phyloP scores from a whole-genome alignment of 2,329 filamentous ascomycete genomes.

The Hortaea sp. region DNA sequence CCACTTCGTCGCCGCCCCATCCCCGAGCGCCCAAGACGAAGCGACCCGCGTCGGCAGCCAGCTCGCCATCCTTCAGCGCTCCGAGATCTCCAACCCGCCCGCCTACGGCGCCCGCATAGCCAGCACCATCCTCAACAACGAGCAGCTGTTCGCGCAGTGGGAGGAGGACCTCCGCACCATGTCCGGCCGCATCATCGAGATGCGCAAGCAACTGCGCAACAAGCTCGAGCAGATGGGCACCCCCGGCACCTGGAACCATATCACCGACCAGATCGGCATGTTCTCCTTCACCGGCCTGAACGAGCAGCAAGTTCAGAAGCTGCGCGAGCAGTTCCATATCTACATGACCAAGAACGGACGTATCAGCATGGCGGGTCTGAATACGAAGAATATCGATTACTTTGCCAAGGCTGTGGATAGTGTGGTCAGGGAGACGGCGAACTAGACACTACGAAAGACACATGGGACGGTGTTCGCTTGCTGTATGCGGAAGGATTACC shows the following conservation, averaged over 20 bases:
- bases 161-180: slow-evolving; percentile 84
- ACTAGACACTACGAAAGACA: neutral
- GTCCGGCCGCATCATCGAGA: slow-evolving; percentile 88
- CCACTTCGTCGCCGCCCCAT: slow-evolving; percentile 76
- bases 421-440: slow-evolving; percentile 50
- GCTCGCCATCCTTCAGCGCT: slow-evolving; percentile 86
- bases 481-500: too few relatives aligned
- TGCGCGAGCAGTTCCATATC: slow-evolving; percentile 62
- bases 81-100: slow-evolving; percentile 94
- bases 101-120: slow-evolving; percentile 89
- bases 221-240: slow-evolving; percentile 80
- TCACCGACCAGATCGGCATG: slow-evolving; percentile 99
- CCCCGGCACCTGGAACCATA: slow-evolving; percentile 90
- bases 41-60: slow-evolving; percentile 66
- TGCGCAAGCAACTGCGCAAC: slow-evolving; percentile 67
- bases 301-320: slow-evolving; percentile 61
- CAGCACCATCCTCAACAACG: slow-evolving; percentile 72
- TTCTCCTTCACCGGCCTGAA: slow-evolving; percentile 84
- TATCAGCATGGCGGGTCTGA: slow-evolving; percentile 97
- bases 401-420: slow-evolving; percentile 82
- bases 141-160: slow-evolving; percentile 77
- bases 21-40: slow-evolving; percentile 53
- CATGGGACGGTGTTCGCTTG: too few relatives aligned
- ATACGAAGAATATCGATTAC: slow-evolving; percentile 85
- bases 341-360: slow-evolving; percentile 97